Conservation (phyloP, 257 asterid species). For the Gentiana straminea region DNA sequence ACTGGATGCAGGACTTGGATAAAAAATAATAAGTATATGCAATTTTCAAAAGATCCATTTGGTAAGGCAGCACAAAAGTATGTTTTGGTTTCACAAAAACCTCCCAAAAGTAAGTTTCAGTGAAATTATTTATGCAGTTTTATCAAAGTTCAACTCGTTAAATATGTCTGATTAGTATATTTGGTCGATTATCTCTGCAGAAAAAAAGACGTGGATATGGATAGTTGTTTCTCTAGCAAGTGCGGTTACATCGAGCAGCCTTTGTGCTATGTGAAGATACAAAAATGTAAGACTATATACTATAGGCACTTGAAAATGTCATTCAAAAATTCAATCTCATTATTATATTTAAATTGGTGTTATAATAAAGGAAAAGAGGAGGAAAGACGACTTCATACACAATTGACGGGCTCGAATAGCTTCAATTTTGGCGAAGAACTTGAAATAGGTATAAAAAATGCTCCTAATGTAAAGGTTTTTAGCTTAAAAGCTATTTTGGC, state of each 20-base stretch:
- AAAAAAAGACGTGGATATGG: slow-evolving; percentile 12
- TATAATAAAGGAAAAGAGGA: slow-evolving; percentile 18
- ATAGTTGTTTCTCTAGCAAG: slow-evolving; percentile 3
- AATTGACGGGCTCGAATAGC: slow-evolving; percentile 14
- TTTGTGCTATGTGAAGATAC: slow-evolving; percentile 8
- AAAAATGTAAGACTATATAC: slow-evolving; percentile 4
- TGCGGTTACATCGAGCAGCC: background rate
- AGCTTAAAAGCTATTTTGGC: slow-evolving; percentile 29
- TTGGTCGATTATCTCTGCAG: slow-evolving; percentile 6
- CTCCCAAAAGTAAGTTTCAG: slow-evolving; percentile 9
- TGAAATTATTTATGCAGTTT: too few species aligned
- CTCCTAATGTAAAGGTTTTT: slow-evolving; percentile 32
- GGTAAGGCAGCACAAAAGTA: slow-evolving; percentile 1
- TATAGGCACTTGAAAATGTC: slow-evolving; percentile 3
- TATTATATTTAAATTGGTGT: background rate
- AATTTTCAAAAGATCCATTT: background rate
- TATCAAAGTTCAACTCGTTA: too few species aligned
- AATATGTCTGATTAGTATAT: background rate
- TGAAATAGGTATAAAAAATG: slow-evolving; percentile 24
- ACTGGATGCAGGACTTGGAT: slow-evolving; percentile 18
- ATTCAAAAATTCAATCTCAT: background rate
- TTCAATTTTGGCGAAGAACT: slow-evolving; percentile 9
- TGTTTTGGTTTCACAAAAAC: slow-evolving; percentile 10
- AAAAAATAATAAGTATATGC: too few species aligned
- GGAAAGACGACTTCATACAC: slow-evolving; percentile 16